A percentile compares a stretch with the other conserved stretches of the same genome.
Evolutionary conservation across 2,329 filamentous ascomycete species (phyloP).

Genomic region (Clonostachys chloroleuca): DNA sequence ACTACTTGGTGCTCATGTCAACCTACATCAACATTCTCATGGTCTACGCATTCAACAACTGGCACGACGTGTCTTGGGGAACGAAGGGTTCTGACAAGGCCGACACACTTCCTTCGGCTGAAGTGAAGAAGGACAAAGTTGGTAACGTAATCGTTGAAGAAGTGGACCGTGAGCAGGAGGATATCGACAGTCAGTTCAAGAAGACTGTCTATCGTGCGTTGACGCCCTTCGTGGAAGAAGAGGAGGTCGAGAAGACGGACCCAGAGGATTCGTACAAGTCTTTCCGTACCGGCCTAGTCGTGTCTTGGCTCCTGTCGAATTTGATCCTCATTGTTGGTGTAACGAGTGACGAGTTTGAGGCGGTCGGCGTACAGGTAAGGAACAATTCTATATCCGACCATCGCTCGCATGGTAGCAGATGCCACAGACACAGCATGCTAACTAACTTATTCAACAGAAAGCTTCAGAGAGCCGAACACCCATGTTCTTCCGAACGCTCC

Average conservation of each 20-base stretch:
- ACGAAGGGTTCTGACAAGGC: slow-evolving; percentile 93
- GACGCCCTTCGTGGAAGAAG: slow-evolving; percentile 67
- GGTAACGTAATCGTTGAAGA: slow-evolving; percentile 86
- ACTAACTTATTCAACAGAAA: slow-evolving; percentile 34
- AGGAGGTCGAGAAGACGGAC: slow-evolving; percentile 72
- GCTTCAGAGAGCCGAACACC: slow-evolving; percentile 64
- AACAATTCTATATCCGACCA: background rate
- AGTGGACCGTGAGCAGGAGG: slow-evolving; percentile 85
- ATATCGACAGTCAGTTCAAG: slow-evolving; percentile 92
- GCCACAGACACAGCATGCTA: background rate
- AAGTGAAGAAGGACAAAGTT: slow-evolving; percentile 75
- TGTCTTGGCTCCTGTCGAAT: slow-evolving; percentile 89
- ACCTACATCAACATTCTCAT: slow-evolving; percentile 96
- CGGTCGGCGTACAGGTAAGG: slow-evolving; percentile 78
- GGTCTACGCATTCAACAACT: slow-evolving; percentile 96
- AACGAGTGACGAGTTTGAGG: slow-evolving; percentile 74
- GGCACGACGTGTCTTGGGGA: slow-evolving; percentile 97
- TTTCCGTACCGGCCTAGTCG: slow-evolving; percentile 87
- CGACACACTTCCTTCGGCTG: slow-evolving; percentile 84
- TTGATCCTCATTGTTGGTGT: slow-evolving; percentile 74
- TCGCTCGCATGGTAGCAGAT: too few relatives aligned
- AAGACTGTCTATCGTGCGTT: slow-evolving; percentile 85
- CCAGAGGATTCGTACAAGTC: slow-evolving; percentile 95
- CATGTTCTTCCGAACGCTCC: slow-evolving; percentile 79
- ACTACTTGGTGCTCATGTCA: slow-evolving; percentile 82